Evolutionary conservation across 352 stramenopile species (phyloP), one percentile per base, ranked within the genome.

Genomic region (Globisporangium nodosum): DNA sequence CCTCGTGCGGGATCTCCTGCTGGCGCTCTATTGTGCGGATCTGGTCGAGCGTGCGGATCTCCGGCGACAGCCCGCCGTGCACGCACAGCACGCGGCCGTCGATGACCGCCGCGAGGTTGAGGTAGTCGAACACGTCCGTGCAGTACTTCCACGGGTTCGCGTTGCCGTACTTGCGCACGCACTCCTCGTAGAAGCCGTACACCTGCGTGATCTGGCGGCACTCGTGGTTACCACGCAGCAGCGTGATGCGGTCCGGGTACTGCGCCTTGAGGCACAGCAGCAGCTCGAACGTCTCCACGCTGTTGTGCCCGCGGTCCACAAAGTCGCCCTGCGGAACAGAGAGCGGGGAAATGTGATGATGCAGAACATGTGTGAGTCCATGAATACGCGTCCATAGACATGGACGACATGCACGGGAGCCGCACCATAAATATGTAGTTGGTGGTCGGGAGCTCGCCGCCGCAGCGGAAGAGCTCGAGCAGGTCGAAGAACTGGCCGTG

Each of bases 131-230:
- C 64, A 97, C 94, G 66, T 98, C 89, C 35, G 94, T 96, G 68
- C 92, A 98, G 71, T 98, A 97, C 68, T 97, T 92, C 94, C 94
- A 99, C 15, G 92, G 90, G 68, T 96, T 97, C 47, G 91, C 90
- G 69, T 97, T 98, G 59, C 94, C 96, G 71, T 98, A 99, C 77
- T 99, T 98, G 60, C 90, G 87, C 49, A 98, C 78, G 61, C 93
- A 98, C 73, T 99, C 96, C 69, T 98, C 96, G 68, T 98, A 98
- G 68, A 99, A 99, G 46, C 96, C 96, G 60, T 98, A 99, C 9
- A 98, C 90, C 81, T 98, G 93, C 58, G 96, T 98, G 68, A 98
- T 98, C 83, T 98, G 93, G 45, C 96, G 87, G 63, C 83, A 94
- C 77, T 96, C 87, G 70, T 96, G 89, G 68, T 96, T 96, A 50